Evolutionary conservation across 1,139 yeast genomes (phyloP), one percentile per base, ranked within the genome.

Genomic region (Scheffersomyces lignicola): DNA sequence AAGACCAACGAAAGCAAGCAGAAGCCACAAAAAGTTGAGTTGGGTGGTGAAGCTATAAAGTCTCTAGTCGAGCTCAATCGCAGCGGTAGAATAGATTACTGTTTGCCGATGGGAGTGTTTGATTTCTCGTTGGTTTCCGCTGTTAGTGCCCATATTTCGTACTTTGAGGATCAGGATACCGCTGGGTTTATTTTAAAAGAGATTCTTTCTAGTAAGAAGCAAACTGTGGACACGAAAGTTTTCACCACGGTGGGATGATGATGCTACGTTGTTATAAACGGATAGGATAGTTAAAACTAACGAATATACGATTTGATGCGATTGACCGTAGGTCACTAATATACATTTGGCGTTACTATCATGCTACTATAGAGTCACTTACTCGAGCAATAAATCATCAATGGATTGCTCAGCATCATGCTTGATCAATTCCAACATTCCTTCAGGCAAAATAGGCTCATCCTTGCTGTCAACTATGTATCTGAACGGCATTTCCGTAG

Each of bases 401-500:
- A 86, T 69, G 31, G 80, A 76, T 57, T 84, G 87, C 43, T 83
- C 87, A 2, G 95, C 82, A 54, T 92, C 98, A 48, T 76, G 76
- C 52, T 83, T 82, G 51, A 92, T 90, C 56, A 90, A 73, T 29
- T 83, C 82, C 43, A 87, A 68, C 97, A 92, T 90, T 0, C 97
- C 97, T 42, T 76, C 75, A 1, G 98, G 98, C 53, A 92, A 69
- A 14, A 92, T 84, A 1, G 97, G 97, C 43, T 73, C 72, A 3
- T 78, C 79, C 2, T 73, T 51, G 3, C 62, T 67, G 45, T 81
- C 83, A 38, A 81, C 65, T 20, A 92, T 83, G 52, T 92, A 92
- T 54, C 97, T 73, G 65, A 92, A 92, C 3, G 98, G 98, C 98
- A 92, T 92, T 56, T 92, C 97, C 0, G 96, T 89, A 5, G 95